These are phyloP conservation scores for Sedum album DNA, from an alignment of 164 flowering plant species.

Conservation along the genomic window DNA sequence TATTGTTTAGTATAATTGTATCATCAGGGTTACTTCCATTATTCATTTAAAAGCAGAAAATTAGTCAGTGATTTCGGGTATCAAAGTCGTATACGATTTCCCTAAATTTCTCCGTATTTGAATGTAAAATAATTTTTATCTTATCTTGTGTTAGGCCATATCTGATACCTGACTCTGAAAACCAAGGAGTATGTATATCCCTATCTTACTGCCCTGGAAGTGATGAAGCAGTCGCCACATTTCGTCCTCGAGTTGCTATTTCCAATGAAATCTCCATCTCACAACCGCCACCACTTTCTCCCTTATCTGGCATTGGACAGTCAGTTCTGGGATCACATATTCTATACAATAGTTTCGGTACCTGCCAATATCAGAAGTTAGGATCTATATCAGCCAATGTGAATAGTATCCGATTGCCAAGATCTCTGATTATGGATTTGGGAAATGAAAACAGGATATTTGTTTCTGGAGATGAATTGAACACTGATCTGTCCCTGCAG, in stretches of 20 bases:
- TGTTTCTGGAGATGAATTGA: conserved; percentile 57
- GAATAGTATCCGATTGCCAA: conserved; percentile 50
- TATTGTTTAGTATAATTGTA: neutral
- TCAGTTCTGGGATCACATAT: conserved; percentile 52
- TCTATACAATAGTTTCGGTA: conserved; percentile 28
- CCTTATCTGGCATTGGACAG: conserved; percentile 29
- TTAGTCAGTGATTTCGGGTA: neutral
- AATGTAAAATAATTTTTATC: no score
- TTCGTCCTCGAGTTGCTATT: conserved; percentile 60
- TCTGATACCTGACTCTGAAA: conserved; percentile 47
- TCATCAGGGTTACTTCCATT: neutral
- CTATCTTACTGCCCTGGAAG: conserved; percentile 49
- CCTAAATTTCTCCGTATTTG: no score
- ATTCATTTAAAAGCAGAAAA: neutral
- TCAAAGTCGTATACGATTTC: neutral
- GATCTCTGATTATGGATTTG: conserved; percentile 42
- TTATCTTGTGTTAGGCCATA: conserved; percentile 32
- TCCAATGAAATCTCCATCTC: conserved; percentile 22
- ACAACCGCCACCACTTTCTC: conserved; percentile 33
- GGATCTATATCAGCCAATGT: conserved; percentile 39
- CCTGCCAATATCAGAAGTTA: conserved; percentile 25
- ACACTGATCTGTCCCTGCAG: conserved; percentile 37
- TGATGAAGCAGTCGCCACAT: conserved; percentile 67
- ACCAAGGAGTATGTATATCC: conserved; percentile 88
- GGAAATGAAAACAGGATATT: conserved; percentile 30